Evolutionary conservation across 176 grass and related monocot genomes (phyloP).

Genomic region (Hsuehochloa calcarea): DNA sequence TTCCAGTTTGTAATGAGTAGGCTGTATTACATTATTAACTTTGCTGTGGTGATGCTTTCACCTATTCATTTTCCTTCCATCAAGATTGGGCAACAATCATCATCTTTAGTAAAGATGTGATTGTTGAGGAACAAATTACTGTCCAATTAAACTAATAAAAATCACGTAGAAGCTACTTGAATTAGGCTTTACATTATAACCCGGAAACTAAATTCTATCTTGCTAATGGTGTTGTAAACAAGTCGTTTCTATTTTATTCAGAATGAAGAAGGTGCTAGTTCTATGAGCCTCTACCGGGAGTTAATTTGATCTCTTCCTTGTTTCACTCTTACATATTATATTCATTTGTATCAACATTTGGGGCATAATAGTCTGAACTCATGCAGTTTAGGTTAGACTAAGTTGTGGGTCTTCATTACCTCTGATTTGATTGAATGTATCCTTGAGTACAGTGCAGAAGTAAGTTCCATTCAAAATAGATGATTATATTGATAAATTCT

Average conservation of each 20-base stretch:
- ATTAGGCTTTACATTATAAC: background rate
- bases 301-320: constrained; percentile 10
- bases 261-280: constrained; percentile 2
- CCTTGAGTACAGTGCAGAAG: background rate
- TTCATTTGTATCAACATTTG: constrained; percentile 11
- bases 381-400: background rate
- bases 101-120: background rate
- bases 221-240: constrained; percentile 10
- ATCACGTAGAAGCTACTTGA: background rate
- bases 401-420: background rate
- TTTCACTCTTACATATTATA: background rate
- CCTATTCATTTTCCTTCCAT: background rate
- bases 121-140: constrained; percentile 24
- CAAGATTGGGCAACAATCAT: background rate
- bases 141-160: constrained; percentile 1
- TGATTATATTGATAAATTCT: constrained; percentile 18
- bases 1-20: constrained; percentile 4
- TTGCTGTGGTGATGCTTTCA: constrained; percentile 2
- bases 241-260: background rate
- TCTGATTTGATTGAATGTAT: background rate
- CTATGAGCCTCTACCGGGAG: constrained; percentile 6
- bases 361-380: background rate
- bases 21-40: constrained; percentile 5
- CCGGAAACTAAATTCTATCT: background rate
- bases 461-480: background rate